A percentile compares a stretch with the other conserved stretches of the same genome.
Evolutionary conservation across 305 asterid genomes (phyloP).

Genomic region (Withania somnifera): DNA sequence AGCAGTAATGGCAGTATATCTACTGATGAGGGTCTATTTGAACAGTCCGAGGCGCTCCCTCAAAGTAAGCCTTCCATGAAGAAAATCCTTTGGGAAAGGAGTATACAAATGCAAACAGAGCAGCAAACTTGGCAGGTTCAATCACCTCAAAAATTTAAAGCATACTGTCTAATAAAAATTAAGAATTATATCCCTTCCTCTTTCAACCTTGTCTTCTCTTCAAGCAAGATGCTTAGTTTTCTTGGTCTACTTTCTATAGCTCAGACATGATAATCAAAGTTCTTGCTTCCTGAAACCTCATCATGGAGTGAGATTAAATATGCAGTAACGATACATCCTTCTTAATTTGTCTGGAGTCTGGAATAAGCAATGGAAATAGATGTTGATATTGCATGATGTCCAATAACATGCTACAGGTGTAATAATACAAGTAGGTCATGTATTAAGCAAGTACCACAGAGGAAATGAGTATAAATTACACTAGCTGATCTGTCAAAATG

Average conservation of each 20-base stretch:
- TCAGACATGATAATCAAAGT: not conserved
- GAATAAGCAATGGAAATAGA: not conserved
- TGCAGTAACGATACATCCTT: not conserved
- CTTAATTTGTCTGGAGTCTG: not conserved
- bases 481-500: not conserved
- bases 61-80: slow-evolving; percentile 43
- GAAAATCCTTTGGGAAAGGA: slow-evolving; percentile 41
- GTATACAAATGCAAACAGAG: slow-evolving; percentile 52
- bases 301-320: not conserved
- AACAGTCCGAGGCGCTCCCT: slow-evolving; percentile 50
- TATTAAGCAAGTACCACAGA: not conserved
- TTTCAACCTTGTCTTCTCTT: not conserved
- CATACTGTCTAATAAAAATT: not conserved
- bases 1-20: slow-evolving; percentile 46
- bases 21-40: slow-evolving; percentile 70
- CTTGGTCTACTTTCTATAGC: not conserved
- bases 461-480: not conserved
- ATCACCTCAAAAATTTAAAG: slow-evolving; percentile 6
- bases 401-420: not conserved
- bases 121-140: slow-evolving; percentile 84
- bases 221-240: not conserved
- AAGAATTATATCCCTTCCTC: not conserved
- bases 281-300: not conserved
- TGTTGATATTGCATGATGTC: not conserved
- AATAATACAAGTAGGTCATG: not conserved